Base-by-base conservation (phyloP, 148 eudicot genomes). In the Cornus florida region DNA sequence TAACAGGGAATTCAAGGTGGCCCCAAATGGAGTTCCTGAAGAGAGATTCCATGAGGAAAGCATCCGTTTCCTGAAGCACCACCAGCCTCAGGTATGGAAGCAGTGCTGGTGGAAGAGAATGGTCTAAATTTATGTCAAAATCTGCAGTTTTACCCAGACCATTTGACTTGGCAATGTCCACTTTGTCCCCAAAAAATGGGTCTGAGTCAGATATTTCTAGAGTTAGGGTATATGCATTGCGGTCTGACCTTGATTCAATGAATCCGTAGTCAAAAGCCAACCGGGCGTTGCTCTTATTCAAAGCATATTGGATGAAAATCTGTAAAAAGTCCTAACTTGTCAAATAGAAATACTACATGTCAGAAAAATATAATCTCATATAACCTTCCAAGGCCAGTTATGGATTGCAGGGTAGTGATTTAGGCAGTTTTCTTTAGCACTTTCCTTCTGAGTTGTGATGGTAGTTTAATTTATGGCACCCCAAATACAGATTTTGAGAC, bases 221-320 rank as follows among this genome's bases (percentile, higher is more conserved):
- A 7, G 98, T 94, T 35, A 96, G 71, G 72, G 99, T 96, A 82
- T 90, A 94, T 43, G 93, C 84, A 68, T 90, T 87, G 56, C 97
- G 90, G 71, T 84, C 89, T 78, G 92, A 46, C 60, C 84, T 87
- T 56, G 91, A 75, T 77, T 96, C 99, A 74, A 88, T 83, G 76
- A 96, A 96, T 43, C 99, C 99, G 19, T 96, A 96, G 86, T 94
- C 98, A 77, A 96, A 83, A 77, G 99, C 98, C 73, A 96, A 77
- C 74, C 92, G 97, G 14, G 97, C 98, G 83, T 92, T 92, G 88
- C 92, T 96, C 89, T 96, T 96, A 50, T 88, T 83, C 73, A 91
- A 38, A 85, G 89, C 93, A 84, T 96, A 96, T 83, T 94, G 99
- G 84, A 96, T 94, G 79, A 87, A 64, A 77, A 93, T 88, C 99